phyloP scores from a whole-genome alignment of 805 yeast species.

The Kluyveromyces starmeri region DNA sequence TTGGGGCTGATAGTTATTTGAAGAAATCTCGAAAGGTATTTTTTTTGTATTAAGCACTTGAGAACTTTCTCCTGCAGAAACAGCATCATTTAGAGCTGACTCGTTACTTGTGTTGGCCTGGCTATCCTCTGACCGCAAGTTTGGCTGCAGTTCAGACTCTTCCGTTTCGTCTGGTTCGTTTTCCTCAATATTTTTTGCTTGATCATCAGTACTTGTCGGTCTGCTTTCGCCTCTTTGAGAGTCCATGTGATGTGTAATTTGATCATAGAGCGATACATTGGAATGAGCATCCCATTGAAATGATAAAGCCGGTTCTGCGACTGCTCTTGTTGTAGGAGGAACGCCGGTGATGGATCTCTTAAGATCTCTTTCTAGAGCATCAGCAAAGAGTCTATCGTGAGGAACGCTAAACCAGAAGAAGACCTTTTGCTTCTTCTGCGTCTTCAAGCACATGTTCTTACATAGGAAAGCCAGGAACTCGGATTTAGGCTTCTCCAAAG shows the following conservation, averaged over 20 bases:
- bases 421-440: conserved; percentile 95
- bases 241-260: conserved; percentile 37
- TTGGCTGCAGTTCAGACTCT: conserved; percentile 4
- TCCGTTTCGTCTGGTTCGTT: neutral
- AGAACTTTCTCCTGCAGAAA: neutral
- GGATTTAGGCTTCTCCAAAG: conserved; percentile 79
- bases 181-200: neutral
- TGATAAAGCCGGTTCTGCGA: conserved; percentile 69
- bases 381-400: conserved; percentile 84
- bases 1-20: conserved; percentile 11
- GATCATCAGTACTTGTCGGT: conserved; percentile 5
- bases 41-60: neutral
- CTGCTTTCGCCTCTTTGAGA: conserved; percentile 14
- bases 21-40: neutral
- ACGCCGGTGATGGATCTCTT: conserved; percentile 62
- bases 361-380: conserved; percentile 86
- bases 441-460: conserved; percentile 78
- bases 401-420: conserved; percentile 96
- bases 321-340: conserved; percentile 62
- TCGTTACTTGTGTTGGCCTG: neutral
- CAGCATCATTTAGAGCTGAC: neutral
- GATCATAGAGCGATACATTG: conserved; percentile 41
- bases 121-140: neutral
- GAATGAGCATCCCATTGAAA: conserved; percentile 53
- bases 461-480: conserved; percentile 75